Conservation (phyloP, 352 stramenopile genomes). For the Pythium myriotylum region DNA sequence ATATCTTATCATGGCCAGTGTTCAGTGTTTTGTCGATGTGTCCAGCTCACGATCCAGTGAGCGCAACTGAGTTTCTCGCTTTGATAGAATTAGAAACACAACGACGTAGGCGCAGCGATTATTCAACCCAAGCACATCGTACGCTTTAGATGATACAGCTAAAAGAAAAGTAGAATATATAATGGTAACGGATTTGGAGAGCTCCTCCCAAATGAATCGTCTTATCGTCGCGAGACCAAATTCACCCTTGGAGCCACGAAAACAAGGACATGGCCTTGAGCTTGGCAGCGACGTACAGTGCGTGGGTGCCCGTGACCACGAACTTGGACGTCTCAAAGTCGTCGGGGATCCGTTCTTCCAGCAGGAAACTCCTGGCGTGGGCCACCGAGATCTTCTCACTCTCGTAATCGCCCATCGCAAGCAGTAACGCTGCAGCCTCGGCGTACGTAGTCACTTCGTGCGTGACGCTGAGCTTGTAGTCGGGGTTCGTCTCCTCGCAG, state of each 20-base stretch:
- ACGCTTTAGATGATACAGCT: too few species aligned
- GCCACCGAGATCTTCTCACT: constrained; percentile 40
- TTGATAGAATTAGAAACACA: too few species aligned
- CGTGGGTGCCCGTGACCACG: constrained; percentile 34
- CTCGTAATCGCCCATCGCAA: constrained; percentile 49
- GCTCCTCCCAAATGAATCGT: too few species aligned
- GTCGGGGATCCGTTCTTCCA: constrained; percentile 50
- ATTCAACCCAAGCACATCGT: too few species aligned
- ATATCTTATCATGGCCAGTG: too few species aligned
- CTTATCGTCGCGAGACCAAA: too few species aligned
- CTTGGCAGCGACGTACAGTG: constrained; percentile 41
- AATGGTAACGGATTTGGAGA: too few species aligned
- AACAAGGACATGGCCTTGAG: constrained; percentile 38
- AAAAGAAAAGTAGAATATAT: too few species aligned
- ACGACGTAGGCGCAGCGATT: too few species aligned
- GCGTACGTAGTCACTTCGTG: constrained; percentile 39
- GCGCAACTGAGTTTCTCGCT: too few species aligned
- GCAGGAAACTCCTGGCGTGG: constrained; percentile 43
- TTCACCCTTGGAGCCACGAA: constrained; percentile 3
- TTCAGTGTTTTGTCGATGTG: too few species aligned
- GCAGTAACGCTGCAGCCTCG: constrained; percentile 48
- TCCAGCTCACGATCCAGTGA: too few species aligned
- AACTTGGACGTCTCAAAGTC: constrained; percentile 38
- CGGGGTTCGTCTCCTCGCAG: constrained; percentile 39
- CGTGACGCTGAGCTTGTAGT: constrained; percentile 48